Conservation (phyloP, 768 basidiomycete species). For the Filobasidium floriforme region DNA sequence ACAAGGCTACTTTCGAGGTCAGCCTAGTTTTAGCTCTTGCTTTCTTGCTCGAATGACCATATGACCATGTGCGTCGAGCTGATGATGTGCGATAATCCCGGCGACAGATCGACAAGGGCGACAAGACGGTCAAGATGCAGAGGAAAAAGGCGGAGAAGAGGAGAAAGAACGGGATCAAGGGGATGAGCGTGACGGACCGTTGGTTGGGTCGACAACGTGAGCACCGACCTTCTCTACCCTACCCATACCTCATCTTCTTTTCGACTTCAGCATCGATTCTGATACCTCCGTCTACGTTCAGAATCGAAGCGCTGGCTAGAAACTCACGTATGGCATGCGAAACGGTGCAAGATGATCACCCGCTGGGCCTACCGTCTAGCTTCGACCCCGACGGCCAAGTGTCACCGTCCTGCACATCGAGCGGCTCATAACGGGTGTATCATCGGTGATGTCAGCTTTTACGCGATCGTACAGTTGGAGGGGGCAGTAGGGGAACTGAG, state of each 20-base stretch:
- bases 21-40: constrained; percentile 18
- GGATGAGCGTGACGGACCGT: constrained; percentile 54
- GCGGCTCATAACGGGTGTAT: constrained; percentile 78
- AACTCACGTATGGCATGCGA: constrained; percentile 95
- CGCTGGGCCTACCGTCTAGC: constrained; percentile 92
- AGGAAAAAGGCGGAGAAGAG: constrained; percentile 53
- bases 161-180: constrained; percentile 46
- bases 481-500: constrained; percentile 58
- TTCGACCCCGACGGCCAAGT: constrained; percentile 78
- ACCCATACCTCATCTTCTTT: neutral
- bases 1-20: constrained; percentile 76
- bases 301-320: constrained; percentile 87
- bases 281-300: constrained; percentile 36
- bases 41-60: neutral
- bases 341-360: constrained; percentile 88
- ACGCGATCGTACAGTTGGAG: constrained; percentile 63
- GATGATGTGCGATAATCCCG: neutral
- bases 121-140: constrained; percentile 48
- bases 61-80: constrained; percentile 9
- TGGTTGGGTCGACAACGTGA: constrained; percentile 69
- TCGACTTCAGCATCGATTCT: no score
- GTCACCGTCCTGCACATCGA: constrained; percentile 82
- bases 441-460: constrained; percentile 84
- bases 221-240: constrained; percentile 5
- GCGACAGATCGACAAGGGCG: constrained; percentile 53